Base-by-base conservation (phyloP, 345 rosid genomes). In the Lepidium aucheri region DNA sequence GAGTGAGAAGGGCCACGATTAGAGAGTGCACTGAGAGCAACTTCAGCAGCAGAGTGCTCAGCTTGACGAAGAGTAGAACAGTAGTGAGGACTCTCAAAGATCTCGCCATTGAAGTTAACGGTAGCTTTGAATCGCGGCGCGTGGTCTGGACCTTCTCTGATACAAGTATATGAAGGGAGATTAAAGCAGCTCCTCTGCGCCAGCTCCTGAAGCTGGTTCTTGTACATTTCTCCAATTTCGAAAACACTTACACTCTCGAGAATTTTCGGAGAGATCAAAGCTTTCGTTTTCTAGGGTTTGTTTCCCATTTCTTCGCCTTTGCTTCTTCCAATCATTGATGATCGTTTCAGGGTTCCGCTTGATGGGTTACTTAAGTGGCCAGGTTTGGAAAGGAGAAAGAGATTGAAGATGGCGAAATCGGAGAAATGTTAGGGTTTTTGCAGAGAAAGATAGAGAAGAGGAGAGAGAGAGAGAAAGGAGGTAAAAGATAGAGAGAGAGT, bases 161-260 rank as follows among this genome's bases (percentile, higher is more conserved):
- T 76, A 81, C 96, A 90, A 4, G 91, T 85, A 70, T 94, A 94
- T 9, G 96, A 86, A 8, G 99, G 99, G 6, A 94, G 89, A 72
- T 75, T 79, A 78, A 94, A 94, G 85, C 99, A 94, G 96, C 99
- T 94, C 83, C 99, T 84, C 88, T 94, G 99, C 73, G 99, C 99
- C 81, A 94, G 90, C 97, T 94, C 99, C 69, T 94, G 99, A 14
- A 94, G 84, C 96, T 94, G 99, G 81, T 94, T 94, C 89, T 94
- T 94, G 74, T 94, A 94, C 99, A 94, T 94, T 80, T 50, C 8
- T 12, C 39, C 38, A 28, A 58, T 18, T 55, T 20, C 14, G 5
- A 32, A 9, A 28, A 6, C 20, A 11, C 24, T 14, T 13, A 39
- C 13, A 14, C 14, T 38, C 26, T 55, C 34, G 22, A 20, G 2